Conservation (phyloP, 2,329 filamentous ascomycete genomes). For the Zymoseptoria ardabiliae region DNA sequence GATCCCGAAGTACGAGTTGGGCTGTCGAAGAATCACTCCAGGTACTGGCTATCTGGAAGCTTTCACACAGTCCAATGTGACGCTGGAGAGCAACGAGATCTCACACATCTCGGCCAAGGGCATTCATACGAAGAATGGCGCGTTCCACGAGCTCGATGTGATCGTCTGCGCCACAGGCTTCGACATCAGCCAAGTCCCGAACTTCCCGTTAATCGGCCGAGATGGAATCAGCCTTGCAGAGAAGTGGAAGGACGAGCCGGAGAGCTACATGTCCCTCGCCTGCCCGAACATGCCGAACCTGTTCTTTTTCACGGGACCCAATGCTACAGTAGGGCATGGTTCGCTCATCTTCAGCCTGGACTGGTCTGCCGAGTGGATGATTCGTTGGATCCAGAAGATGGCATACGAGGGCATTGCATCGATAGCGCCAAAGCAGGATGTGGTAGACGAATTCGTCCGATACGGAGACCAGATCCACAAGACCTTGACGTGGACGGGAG, state of each 20-base stretch:
- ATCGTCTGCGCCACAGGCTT: constrained; percentile 43
- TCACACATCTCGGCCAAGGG: constrained; percentile 31
- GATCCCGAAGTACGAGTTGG: constrained; percentile 38
- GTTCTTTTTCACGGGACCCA: constrained; percentile 22
- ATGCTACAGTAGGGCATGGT: constrained; percentile 18
- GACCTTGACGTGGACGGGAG: constrained; percentile 17
- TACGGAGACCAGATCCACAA: constrained; percentile 40
- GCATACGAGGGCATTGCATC: constrained; percentile 19
- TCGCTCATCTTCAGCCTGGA: constrained; percentile 17
- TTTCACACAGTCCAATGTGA: constrained; percentile 40
- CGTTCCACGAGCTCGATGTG: constrained; percentile 33
- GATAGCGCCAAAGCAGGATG: constrained; percentile 17
- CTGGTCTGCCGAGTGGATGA: constrained; percentile 38
- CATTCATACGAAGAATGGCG: constrained; percentile 33
- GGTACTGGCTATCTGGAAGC: constrained; percentile 46
- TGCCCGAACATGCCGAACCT: constrained; percentile 27
- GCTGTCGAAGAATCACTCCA: constrained; percentile 44
- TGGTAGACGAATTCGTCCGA: constrained; percentile 18
- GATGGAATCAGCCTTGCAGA: constrained; percentile 19
- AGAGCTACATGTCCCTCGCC: constrained; percentile 23
- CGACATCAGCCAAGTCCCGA: constrained; percentile 30
- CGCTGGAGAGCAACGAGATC: constrained; percentile 36
- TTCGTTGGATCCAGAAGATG: constrained; percentile 32
- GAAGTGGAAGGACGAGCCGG: constrained; percentile 23
- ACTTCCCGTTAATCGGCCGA: constrained; percentile 33